Base-by-base conservation (phyloP, 2,329 filamentous ascomycete genomes). In the Pochonia chlamydosporia region DNA sequence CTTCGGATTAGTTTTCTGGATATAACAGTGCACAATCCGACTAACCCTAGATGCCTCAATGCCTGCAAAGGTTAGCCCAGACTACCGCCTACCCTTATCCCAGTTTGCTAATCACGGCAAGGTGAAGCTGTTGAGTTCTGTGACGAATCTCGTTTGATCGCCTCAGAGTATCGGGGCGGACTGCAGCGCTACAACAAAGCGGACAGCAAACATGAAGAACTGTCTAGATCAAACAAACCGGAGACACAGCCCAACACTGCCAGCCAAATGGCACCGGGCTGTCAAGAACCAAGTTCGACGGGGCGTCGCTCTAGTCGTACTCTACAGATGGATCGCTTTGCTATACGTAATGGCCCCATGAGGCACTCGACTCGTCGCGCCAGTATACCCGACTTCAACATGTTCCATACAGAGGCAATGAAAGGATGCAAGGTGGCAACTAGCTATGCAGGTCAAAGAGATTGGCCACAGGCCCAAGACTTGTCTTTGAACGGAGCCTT, bases 1-100 rank as follows among this genome's bases (percentile, higher is more conserved):
- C 75, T 96, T 43, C 81, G 89, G 31, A 73, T 97, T 35, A 96
- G 96, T 68, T 97, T 96, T 59, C 90, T 96, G 56, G 90, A 96
- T 61, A 86, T 85, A 3, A 84, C 85, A 52, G 83, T 85, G 48
- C 82, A 87, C 59, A 70, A 74, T 43, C 88, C 85, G 44, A 84
- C 82, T 10, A 77, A 78, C 42, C 70, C 54, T 42, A 46, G 56
- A 16, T 40, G 42, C n/a, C 44, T 56, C 3, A 46, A 46, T 21
- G 50, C 54, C 13, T 58, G 59, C 54, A 48, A 50, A 47, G 56
- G 61, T 63, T 56, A 35, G 13, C 6, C 11, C 23, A 4, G 20
- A 20, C n/a, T n/a, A 21, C 30, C 24, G 26, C 30, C 25, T 11
- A 31, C 16, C n/a, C 7, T 5, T 14, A 16, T 31, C 20, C 5